phyloP scores from a whole-genome alignment of 805 yeast genomes.

The Wickerhamomyces queroliae region DNA sequence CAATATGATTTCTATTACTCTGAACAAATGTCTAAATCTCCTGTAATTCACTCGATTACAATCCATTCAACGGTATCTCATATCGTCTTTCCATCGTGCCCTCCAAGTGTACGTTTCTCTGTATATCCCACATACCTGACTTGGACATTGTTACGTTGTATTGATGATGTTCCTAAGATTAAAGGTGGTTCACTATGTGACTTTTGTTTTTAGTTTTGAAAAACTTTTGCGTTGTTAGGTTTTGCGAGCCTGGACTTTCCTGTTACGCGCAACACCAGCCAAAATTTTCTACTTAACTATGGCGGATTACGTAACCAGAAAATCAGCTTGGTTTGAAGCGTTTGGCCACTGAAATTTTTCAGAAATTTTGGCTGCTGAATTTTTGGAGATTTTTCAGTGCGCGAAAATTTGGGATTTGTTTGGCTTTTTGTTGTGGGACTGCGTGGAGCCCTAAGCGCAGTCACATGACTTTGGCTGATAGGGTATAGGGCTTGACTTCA shows the following conservation, averaged over 20 bases:
- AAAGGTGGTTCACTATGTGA: not conserved
- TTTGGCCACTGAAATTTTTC: no score
- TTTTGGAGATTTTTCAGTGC: not conserved
- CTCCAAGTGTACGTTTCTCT: not conserved
- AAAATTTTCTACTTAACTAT: no score
- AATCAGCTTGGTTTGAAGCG: not conserved
- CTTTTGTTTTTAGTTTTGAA: not conserved
- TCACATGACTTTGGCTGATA: not conserved
- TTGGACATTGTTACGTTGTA: conserved; percentile 2
- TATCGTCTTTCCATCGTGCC: not conserved
- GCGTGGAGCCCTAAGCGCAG: not conserved
- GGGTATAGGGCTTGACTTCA: not conserved
- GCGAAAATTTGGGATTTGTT: not conserved
- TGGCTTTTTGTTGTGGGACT: not conserved
- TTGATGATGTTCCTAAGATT: not conserved
- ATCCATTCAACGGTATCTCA: not conserved
- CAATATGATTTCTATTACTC: no score
- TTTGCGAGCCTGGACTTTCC: no score
- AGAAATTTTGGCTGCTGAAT: not conserved
- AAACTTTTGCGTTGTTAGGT: conserved; percentile 1
- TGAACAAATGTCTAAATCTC: no score
- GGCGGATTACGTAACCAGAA: no score
- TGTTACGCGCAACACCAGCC: no score
- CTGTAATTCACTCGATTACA: not conserved
- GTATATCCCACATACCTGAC: conserved; percentile 1